Evolutionary conservation across 352 stramenopile species (phyloP), one percentile per base, ranked within the genome.

Genomic region (Aphanomyces astaci): DNA sequence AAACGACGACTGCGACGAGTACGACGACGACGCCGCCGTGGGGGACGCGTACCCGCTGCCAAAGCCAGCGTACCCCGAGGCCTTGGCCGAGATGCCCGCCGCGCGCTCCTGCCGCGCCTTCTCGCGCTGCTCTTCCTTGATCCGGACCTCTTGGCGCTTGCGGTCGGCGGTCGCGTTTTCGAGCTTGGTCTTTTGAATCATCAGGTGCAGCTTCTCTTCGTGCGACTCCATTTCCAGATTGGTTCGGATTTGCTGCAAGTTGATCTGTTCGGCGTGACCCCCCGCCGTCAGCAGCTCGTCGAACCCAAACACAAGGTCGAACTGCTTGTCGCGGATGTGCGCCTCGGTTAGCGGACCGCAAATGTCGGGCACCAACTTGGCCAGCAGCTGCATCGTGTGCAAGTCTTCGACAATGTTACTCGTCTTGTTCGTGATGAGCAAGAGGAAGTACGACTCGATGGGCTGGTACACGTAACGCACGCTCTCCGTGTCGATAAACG

Each of bases 151-250:
- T 74, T 95, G 87, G 73, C 87, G 86, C 78, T 92, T 93, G 79
- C 92, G 93, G 74, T 95, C 86, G 69, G 92, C 86, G 76, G 92
- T 94, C 27, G 88, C 88, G 2, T 88, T 85, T 1, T 88, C 87
- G 49, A 86, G 90, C 81, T 98, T 98, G 76, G 87, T 96, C 78
- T 98, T 88, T 70, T 98, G 87, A 69, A 99, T 98, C 87, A 99
- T 98, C 55, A 97, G 94, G 75, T 97, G 86, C 64, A 99, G 89
- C 76, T 98, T 98, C 82, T 99, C 97, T 79, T 99, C 97, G 78
- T 99, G 97, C 66, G 86, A 98, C 75, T 99, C 96, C 97, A 99
- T 99, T 70, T 98, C 89, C 79, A 99, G 90, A 81, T 99, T 99
- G 22, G 96, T 94, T 66, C 95, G 86, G 68, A 99, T 98, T 71